Evolutionary conservation across 2,329 filamentous ascomycete species (phyloP).

Genomic region (Purpureocillium takamizusanense): DNA sequence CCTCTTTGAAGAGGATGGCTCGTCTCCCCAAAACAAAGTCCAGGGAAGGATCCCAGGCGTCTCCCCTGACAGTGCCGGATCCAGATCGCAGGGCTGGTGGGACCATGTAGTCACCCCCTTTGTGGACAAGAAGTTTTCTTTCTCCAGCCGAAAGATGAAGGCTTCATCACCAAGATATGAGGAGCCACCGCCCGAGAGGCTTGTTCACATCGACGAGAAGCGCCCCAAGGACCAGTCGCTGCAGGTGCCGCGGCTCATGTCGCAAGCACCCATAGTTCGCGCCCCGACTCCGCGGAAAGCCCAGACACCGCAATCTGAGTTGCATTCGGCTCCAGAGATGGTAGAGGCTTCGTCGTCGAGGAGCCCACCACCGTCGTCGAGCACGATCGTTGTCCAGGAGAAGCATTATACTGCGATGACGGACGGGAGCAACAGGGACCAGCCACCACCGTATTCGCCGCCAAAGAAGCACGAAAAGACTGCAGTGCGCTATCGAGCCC

Average conservation of each 20-base stretch:
- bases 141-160: slow-evolving; percentile 28
- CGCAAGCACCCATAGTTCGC: slow-evolving; percentile 25
- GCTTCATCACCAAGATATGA: slow-evolving; percentile 18
- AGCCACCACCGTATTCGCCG: slow-evolving; percentile 49
- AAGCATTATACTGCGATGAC: slow-evolving; percentile 31
- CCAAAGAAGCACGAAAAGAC: slow-evolving; percentile 26
- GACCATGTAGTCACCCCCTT: slow-evolving; percentile 69
- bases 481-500: slow-evolving; percentile 42
- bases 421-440: slow-evolving; percentile 26
- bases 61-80: slow-evolving; percentile 40
- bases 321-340: slow-evolving; percentile 2
- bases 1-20: slow-evolving; percentile 62
- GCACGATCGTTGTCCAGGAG: slow-evolving; percentile 15
- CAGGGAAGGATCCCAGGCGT: slow-evolving; percentile 26
- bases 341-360: not conserved
- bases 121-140: slow-evolving; percentile 32
- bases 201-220: slow-evolving; percentile 7
- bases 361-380: not conserved
- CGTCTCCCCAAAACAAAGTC: slow-evolving; percentile 26
- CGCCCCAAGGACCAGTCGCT: slow-evolving; percentile 10
- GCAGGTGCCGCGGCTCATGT: slow-evolving; percentile 8
- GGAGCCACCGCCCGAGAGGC: slow-evolving; percentile 31
- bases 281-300: slow-evolving; percentile 25
- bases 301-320: slow-evolving; percentile 17
- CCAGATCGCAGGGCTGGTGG: slow-evolving; percentile 65